Percentiles rank a stretch among this genome's conserved stretches.
These are phyloP conservation scores for Ceratobasidium papillatum DNA, from an alignment of 1,284 basidiomycete genomes.

Conservation along the genomic window DNA sequence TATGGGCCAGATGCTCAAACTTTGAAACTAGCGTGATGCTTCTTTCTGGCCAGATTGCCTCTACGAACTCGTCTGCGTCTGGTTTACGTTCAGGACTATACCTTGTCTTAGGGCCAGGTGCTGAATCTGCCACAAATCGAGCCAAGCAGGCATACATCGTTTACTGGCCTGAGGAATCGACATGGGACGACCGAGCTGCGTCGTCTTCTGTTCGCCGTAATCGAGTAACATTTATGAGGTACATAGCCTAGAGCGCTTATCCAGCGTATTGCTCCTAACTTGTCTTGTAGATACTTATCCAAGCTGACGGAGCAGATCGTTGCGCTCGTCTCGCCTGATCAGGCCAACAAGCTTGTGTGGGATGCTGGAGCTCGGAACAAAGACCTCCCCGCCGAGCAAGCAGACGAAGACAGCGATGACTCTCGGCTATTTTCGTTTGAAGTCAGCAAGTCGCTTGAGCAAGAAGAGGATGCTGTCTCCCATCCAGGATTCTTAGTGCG, in stretches of 20 bases:
- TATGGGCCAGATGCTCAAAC: neutral
- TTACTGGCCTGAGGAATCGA: conserved; percentile 46
- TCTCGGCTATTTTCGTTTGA: conserved; percentile 42
- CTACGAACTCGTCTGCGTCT: conserved; percentile 47
- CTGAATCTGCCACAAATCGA: neutral
- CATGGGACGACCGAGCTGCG: conserved; percentile 45
- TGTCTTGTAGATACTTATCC: conserved; percentile 41
- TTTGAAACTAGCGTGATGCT: conserved; percentile 43
- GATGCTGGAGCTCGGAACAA: conserved; percentile 34
- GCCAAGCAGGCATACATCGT: conserved; percentile 39
- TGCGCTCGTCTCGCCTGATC: conserved; percentile 42
- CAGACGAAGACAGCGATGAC: conserved; percentile 27
- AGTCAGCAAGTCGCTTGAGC: conserved; percentile 42
- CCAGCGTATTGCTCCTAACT: neutral
- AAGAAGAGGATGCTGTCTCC: conserved; percentile 40
- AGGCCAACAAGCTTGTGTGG: conserved; percentile 40
- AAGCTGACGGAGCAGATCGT: conserved; percentile 44
- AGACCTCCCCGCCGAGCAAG: conserved; percentile 28
- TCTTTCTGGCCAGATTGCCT: conserved; percentile 46
- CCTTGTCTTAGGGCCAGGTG: conserved; percentile 45
- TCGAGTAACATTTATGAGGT: conserved; percentile 45
- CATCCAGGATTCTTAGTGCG: conserved; percentile 39
- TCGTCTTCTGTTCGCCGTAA: conserved; percentile 41
- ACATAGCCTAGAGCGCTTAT: neutral
- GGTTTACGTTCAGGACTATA: conserved; percentile 63